Evolutionary conservation across 345 rosid genomes (phyloP).

Genomic region (Bretschneidera sinensis): DNA sequence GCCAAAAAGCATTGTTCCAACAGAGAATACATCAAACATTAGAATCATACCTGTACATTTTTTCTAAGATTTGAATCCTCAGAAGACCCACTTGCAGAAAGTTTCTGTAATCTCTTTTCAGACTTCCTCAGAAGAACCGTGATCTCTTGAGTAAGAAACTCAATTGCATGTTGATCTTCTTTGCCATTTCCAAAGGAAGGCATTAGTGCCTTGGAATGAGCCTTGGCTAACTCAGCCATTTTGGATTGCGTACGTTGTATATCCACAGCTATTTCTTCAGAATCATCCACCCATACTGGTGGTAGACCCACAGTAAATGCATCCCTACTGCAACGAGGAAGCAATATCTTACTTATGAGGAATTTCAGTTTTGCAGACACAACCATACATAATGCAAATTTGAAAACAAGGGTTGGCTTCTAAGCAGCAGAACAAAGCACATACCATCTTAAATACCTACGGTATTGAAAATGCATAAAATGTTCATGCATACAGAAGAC

Average conservation of each 20-base stretch:
- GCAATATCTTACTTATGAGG: no score
- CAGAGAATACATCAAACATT: neutral
- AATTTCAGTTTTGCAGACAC: no score
- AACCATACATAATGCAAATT: no score
- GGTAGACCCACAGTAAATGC: constrained; percentile 74
- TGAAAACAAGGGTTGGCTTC: no score
- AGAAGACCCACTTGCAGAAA: constrained; percentile 56
- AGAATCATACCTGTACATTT: constrained; percentile 77
- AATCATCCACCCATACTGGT: constrained; percentile 85
- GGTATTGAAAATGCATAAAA: no score
- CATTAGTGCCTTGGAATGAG: constrained; percentile 85
- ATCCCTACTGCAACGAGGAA: constrained; percentile 49
- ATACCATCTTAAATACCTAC: no score
- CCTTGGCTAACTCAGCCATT: constrained; percentile 71
- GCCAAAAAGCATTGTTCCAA: neutral
- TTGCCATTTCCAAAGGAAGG: constrained; percentile 89
- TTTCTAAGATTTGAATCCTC: constrained; percentile 81
- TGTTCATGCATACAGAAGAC: no score
- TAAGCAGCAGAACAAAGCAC: no score
- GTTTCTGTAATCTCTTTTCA: constrained; percentile 58
- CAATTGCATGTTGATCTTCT: constrained; percentile 67
- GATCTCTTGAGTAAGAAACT: constrained; percentile 65
- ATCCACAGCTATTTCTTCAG: constrained; percentile 69
- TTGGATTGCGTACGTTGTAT: constrained; percentile 60
- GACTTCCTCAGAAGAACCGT: constrained; percentile 68